A percentile compares a stretch with the other conserved stretches of the same genome.
Conservation (phyloP, 2,329 filamentous ascomycete genomes). For the Alternaria sp. region DNA sequence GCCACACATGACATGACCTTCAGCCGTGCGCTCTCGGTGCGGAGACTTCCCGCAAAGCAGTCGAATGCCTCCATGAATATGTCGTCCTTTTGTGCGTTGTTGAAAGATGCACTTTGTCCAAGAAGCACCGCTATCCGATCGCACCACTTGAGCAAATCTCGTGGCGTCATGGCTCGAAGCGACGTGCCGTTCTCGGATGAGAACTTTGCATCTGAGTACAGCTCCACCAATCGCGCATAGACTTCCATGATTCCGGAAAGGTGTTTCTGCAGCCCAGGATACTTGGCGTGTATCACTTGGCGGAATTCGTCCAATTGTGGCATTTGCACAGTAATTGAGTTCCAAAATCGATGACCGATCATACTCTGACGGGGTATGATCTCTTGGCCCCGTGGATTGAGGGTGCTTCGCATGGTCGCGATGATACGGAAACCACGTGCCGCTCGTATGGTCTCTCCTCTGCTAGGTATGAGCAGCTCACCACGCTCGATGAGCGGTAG, state of each 20-base stretch:
- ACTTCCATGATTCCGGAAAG: conserved; percentile 65
- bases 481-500: conserved; percentile 90
- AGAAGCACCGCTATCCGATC: conserved; percentile 75
- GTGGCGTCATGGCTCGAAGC: conserved; percentile 70
- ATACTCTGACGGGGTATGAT: conserved; percentile 72
- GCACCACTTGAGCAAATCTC: conserved; percentile 93
- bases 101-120: conserved; percentile 66
- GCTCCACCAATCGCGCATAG: conserved; percentile 56
- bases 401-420: conserved; percentile 81
- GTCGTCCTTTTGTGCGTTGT: conserved; percentile 75
- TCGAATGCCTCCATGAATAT: conserved; percentile 95
- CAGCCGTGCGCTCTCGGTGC: conserved; percentile 68
- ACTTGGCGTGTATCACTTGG: conserved; percentile 74
- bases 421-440: conserved; percentile 88
- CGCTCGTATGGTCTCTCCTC: conserved; percentile 85
- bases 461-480: conserved; percentile 88
- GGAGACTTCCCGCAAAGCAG: conserved; percentile 85
- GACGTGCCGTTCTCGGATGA: conserved; percentile 63
- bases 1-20: conserved; percentile 75
- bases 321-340: conserved; percentile 72
- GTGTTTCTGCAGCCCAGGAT: conserved; percentile 71
- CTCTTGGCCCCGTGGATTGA: conserved; percentile 73
- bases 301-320: conserved; percentile 75
- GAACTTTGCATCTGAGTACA: conserved; percentile 56
- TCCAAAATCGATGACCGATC: conserved; percentile 88